Conservation (phyloP, 805 yeast genomes). For the Debaryomyces castellii region DNA sequence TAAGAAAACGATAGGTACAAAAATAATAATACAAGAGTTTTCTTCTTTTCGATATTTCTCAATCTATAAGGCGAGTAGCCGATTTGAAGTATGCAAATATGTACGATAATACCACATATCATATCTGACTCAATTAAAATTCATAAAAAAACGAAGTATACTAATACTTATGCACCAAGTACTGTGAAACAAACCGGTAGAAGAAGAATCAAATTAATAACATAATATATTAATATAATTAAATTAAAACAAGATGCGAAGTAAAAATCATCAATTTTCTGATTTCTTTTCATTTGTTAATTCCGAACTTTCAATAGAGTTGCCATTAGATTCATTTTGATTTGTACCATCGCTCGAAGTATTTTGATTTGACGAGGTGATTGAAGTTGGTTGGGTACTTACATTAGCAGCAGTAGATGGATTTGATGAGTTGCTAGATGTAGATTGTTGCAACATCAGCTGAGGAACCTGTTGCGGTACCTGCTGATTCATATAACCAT, state of each 20-base stretch:
- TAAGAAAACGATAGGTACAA: background rate
- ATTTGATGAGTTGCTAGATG: slow-evolving; percentile 2
- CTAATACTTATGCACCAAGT: background rate
- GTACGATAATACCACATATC: background rate
- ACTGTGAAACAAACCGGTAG: background rate
- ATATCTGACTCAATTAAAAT: background rate
- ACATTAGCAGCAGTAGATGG: slow-evolving; percentile 3
- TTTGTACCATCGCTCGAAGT: slow-evolving; percentile 3
- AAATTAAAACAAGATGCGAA: background rate
- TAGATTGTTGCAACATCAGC: slow-evolving; percentile 3
- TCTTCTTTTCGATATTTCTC: background rate
- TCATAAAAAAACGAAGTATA: background rate
- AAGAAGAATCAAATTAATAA: too few relatives aligned
- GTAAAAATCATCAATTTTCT: background rate
- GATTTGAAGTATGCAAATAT: background rate
- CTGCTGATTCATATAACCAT: slow-evolving; percentile 13
- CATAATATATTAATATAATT: background rate
- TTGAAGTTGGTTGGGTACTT: slow-evolving; percentile 1
- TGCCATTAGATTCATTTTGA: slow-evolving; percentile 3
- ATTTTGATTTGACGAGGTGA: slow-evolving; percentile 1
- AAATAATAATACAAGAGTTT: background rate
- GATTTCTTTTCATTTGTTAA: background rate
- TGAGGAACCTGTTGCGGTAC: slow-evolving; percentile 11
- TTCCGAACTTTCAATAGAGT: slow-evolving; percentile 1
- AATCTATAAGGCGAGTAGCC: background rate